These are phyloP conservation scores for Candida parachauliodes DNA, from an alignment of 805 yeast species.

Conservation along the genomic window DNA sequence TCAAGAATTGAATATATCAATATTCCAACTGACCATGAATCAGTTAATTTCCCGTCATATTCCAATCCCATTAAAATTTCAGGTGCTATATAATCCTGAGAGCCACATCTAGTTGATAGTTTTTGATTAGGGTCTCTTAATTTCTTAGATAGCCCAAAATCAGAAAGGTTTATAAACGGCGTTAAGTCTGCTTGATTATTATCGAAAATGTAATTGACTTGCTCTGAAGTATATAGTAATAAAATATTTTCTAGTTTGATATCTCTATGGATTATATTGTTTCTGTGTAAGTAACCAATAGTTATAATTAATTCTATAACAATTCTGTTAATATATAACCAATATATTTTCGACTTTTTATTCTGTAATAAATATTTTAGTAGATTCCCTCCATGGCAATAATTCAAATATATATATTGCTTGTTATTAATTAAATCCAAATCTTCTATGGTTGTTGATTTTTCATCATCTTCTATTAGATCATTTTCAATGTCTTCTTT, in stretches of 20 bases:
- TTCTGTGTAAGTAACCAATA: slow-evolving; percentile 64
- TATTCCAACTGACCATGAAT: slow-evolving; percentile 95
- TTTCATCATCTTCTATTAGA: slow-evolving; percentile 10
- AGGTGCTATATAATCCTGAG: slow-evolving; percentile 95
- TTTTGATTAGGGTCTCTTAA: slow-evolving; percentile 59
- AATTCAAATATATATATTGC: slow-evolving; percentile 62
- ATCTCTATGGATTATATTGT: slow-evolving; percentile 81
- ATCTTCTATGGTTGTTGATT: not conserved
- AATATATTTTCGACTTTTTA: slow-evolving; percentile 40
- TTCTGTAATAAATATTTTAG: slow-evolving; percentile 51
- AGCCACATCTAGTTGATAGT: slow-evolving; percentile 88
- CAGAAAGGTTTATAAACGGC: slow-evolving; percentile 58
- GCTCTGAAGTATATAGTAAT: slow-evolving; percentile 31
- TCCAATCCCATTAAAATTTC: slow-evolving; percentile 86
- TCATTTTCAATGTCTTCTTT: slow-evolving; percentile 19
- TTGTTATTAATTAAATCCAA: slow-evolving; percentile 18
- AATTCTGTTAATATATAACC: slow-evolving; percentile 53
- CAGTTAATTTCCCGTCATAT: slow-evolving; percentile 88
- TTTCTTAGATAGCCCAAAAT: slow-evolving; percentile 81
- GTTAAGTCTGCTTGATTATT: not conserved
- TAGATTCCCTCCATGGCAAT: slow-evolving; percentile 82
- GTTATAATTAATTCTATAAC: slow-evolving; percentile 72
- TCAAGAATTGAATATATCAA: slow-evolving; percentile 82
- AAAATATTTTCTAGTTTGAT: slow-evolving; percentile 83
- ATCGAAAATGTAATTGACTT: slow-evolving; percentile 21